Evolutionary conservation across 1,284 basidiomycete species (phyloP), one percentile per base, ranked within the genome.

Genomic region (Pseudozyma sp.): DNA sequence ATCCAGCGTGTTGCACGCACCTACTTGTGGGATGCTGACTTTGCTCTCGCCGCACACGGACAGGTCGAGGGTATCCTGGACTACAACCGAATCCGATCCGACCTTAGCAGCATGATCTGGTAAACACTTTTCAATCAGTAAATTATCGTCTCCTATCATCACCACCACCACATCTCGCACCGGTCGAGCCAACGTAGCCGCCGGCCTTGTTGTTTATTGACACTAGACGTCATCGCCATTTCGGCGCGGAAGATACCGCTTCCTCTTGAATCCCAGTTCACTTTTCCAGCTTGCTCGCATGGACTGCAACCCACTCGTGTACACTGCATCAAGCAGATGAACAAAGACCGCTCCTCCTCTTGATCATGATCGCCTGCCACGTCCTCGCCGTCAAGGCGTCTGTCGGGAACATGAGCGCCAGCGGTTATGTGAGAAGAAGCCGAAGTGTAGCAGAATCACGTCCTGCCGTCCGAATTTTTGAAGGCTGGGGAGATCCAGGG

Each of bases 11-110:
- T 95, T 69, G 96, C 96, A 50, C 90, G 93, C 87, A 96, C 94
- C 87, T 97, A 97, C 86, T 88, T 98, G 34, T 98, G 94, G 94
- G 96, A 97, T 86, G 92, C 92, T 86, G 93, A 95, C 86, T 72
- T 84, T 57, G 81, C 82, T 31, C 68, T 84, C 29, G 68, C 73
- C 56, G 75, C 54, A 44, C 54, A 72, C 39, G 69, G 70, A 50
- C 50, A 66, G 19, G 69, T 55, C 29, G 96, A 98, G 82, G 94
- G 95, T 85, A 88, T 98, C 49, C 82, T 87, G 51, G 86, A 87
- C 80, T 88, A 87, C 80, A 75, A 79, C 78, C 80, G 83, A 43
- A 85, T 85, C 75, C 80, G 85, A 46, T 79, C 82, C 49, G 83
- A 80, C 67, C 84, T 85, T 72, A 74, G 79, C 43, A 81, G 79